Conservation (phyloP, 805 yeast species). For the Wickerhamiella hasegawae region DNA sequence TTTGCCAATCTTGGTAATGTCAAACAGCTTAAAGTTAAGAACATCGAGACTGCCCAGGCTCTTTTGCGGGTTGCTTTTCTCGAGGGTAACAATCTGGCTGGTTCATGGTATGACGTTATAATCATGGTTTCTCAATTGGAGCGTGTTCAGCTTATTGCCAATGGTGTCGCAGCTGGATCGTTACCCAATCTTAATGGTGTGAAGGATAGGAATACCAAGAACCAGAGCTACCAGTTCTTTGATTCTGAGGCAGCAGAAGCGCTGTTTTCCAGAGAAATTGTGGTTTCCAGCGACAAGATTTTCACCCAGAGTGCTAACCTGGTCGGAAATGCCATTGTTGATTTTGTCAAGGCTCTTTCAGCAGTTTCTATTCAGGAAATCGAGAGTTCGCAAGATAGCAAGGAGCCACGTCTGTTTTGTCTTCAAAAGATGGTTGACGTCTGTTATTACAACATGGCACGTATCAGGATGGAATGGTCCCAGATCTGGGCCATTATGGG, state of each 20-base stretch:
- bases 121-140: conserved; percentile 81
- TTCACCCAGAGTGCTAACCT: conserved; percentile 69
- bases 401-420: conserved; percentile 80
- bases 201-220: not conserved
- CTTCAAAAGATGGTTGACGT: conserved; percentile 93
- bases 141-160: conserved; percentile 70
- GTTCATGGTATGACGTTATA: conserved; percentile 75
- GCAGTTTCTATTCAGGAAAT: conserved; percentile 84
- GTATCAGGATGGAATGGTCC: conserved; percentile 94
- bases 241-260: conserved; percentile 20
- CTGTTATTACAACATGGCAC: conserved; percentile 91
- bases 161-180: conserved; percentile 68
- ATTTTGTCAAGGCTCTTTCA: conserved; percentile 74
- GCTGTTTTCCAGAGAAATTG: conserved; percentile 21
- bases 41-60: conserved; percentile 62
- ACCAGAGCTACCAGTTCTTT: not conserved
- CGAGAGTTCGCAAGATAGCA: conserved; percentile 66
- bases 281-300: conserved; percentile 59
- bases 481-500: conserved; percentile 92
- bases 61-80: conserved; percentile 60
- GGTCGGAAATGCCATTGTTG: conserved; percentile 70
- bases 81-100: conserved; percentile 60
- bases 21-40: conserved; percentile 62
- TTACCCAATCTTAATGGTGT: conserved; percentile 43
- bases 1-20: conserved; percentile 68